A percentile compares a stretch with the other conserved stretches of the same genome.
phyloP scores from a whole-genome alignment of 2,329 filamentous ascomycete genomes.

The Eutypella sp. region DNA sequence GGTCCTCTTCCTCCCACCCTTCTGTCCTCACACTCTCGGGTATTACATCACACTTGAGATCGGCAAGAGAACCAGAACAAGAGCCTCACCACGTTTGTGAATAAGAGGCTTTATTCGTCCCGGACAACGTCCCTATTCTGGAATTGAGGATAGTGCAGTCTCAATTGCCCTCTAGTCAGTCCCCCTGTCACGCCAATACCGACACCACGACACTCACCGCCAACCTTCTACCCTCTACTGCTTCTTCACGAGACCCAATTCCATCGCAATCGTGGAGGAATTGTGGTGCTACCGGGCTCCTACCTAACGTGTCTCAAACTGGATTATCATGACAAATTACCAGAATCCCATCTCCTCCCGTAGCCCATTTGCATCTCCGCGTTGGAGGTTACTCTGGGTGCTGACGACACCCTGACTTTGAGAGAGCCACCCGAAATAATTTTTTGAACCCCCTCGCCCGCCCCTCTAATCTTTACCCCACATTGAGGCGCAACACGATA shows the following conservation, averaged over 20 bases:
- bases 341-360: conserved; percentile 32
- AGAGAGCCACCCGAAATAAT: conserved; percentile 28
- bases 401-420: conserved; percentile 29
- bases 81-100: not conserved
- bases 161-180: not conserved
- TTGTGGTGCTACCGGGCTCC: conserved; percentile 24
- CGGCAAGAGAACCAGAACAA: not conserved
- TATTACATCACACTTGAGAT: not conserved
- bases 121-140: not conserved
- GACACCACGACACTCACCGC: not conserved
- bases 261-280: conserved; percentile 20
- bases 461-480: conserved; percentile 22
- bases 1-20: conserved; percentile 10
- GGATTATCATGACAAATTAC: conserved; percentile 44
- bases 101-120: not conserved
- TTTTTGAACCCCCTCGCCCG: conserved; percentile 12
- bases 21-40: conserved; percentile 8
- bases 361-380: conserved; percentile 36
- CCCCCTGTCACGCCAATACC: not conserved
- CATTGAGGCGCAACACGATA: conserved; percentile 21
- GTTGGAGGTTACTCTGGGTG: conserved; percentile 41
- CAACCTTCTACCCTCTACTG: not conserved
- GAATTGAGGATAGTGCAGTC: not conserved
- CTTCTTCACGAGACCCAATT: conserved; percentile 9
- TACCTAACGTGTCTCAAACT: conserved; percentile 18